Base-by-base conservation (phyloP, 2,329 filamentous ascomycete species). In the Moelleriella libera region DNA sequence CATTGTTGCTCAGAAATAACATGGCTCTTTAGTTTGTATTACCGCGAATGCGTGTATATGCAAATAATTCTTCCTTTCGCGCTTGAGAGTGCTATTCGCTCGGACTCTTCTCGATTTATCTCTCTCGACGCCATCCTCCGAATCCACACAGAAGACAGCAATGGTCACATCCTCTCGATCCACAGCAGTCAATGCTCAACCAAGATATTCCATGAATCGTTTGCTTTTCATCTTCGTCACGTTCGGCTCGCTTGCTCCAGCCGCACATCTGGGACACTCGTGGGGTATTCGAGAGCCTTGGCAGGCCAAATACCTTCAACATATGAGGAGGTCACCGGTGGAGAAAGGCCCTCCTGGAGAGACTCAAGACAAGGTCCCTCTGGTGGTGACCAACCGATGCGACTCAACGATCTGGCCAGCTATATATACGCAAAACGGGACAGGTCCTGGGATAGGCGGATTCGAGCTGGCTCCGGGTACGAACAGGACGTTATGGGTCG, bases 381-480 rank as follows among this genome's bases (percentile, higher is more conserved):
- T 92, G 30, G 68, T 78, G 6, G 69, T 92, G 48, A 82, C 78
- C 49, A 94, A 90, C 64, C 72, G 74, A 48, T 94, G 87, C 57
- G 68, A 70, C 8, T 75, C 83, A 21, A 78, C 75, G 1, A 78
- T 92, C 52, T 90, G 83, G 75, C 86, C 87, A 1, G 87, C 79
- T 8, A 77, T 92, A 50, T 74, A 76, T 11, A 88, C 85, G 0
- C 83, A 89, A 57, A 71, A 76, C 44, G 86, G 86, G 28, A 76
- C 74, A 11, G 82, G 81, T 1, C 83, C 85, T 6, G 71, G 72
- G 3, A 71, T 69, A 9, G 78, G 76, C 21, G 87, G 85, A 7
- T 92, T 90, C 58, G 72, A 79, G 57, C 72, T 90, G 37, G 58
- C 63, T 1, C 61, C 76, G 3, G 78, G 82, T 43, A 67, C 72